phyloP scores from a whole-genome alignment of 495 filamentous ascomycete species.

The Aspergillus conjunctus region DNA sequence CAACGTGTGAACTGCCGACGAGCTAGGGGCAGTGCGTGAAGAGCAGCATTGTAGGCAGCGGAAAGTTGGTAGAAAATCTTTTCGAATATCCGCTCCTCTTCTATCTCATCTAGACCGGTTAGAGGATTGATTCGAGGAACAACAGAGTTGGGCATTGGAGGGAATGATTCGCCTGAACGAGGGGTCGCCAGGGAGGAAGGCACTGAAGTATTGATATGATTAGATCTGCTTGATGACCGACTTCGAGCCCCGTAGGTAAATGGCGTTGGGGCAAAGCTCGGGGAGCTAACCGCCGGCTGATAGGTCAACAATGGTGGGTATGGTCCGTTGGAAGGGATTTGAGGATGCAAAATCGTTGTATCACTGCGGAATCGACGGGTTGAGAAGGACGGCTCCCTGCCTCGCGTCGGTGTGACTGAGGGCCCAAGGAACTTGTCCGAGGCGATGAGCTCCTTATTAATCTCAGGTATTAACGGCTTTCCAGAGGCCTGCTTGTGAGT shows the following conservation, averaged over 20 bases:
- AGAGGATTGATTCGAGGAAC: constrained; percentile 52
- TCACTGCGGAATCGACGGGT: constrained; percentile 61
- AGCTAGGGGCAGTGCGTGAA: constrained; percentile 65
- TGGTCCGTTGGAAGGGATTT: constrained; percentile 31
- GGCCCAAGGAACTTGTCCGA: constrained; percentile 45
- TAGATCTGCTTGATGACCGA: constrained; percentile 54
- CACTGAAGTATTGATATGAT: constrained; percentile 49
- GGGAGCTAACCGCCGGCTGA: constrained; percentile 38
- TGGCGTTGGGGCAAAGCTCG: constrained; percentile 37
- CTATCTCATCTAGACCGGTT: constrained; percentile 62
- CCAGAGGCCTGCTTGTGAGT: constrained; percentile 27
- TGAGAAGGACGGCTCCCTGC: constrained; percentile 49
- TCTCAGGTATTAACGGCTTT: constrained; percentile 34
- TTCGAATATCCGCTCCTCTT: constrained; percentile 79
- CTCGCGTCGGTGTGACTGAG: constrained; percentile 62
- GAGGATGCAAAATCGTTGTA: constrained; percentile 62
- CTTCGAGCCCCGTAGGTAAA: constrained; percentile 45
- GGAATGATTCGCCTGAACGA: constrained; percentile 78
- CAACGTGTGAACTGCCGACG: constrained; percentile 60
- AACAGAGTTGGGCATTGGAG: constrained; percentile 51
- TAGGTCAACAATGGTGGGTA: constrained; percentile 30
- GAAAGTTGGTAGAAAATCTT: constrained; percentile 73
- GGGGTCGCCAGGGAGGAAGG: constrained; percentile 62
- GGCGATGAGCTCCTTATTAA: constrained; percentile 26
- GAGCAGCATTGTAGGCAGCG: constrained; percentile 64